phyloP scores from a whole-genome alignment of 805 yeast genomes.

The Candida silvicultrix region DNA sequence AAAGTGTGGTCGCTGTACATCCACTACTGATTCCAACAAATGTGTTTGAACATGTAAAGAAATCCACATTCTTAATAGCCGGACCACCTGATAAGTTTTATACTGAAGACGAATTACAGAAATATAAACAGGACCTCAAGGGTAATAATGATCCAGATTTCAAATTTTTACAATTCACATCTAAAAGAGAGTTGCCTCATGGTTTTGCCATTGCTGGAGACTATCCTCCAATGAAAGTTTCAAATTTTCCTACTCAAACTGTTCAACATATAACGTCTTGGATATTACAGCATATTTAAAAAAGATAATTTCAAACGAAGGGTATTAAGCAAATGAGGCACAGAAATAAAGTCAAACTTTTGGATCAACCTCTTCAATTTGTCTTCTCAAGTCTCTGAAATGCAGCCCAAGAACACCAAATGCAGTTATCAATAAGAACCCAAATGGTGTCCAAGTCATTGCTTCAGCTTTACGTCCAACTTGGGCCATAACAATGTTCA shows the following conservation, averaged over 20 bases:
- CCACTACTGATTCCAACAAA: slow-evolving; percentile 18
- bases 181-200: slow-evolving; percentile 27
- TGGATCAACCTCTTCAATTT: slow-evolving; percentile 18
- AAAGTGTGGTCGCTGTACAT: slow-evolving; percentile 15
- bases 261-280: slow-evolving; percentile 14
- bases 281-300: slow-evolving; percentile 14
- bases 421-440: slow-evolving; percentile 36
- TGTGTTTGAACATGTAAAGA: slow-evolving; percentile 4
- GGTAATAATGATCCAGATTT: slow-evolving; percentile 6
- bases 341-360: slow-evolving; percentile 8
- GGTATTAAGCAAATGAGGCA: neutral
- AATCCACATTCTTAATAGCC: slow-evolving; percentile 12
- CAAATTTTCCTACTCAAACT: slow-evolving; percentile 23
- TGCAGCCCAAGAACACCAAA: slow-evolving; percentile 30
- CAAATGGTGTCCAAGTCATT: slow-evolving; percentile 57
- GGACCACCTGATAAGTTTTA: slow-evolving; percentile 16
- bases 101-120: slow-evolving; percentile 6
- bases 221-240: slow-evolving; percentile 25
- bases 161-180: slow-evolving; percentile 14
- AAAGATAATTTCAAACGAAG: neutral
- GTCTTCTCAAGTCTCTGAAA: slow-evolving; percentile 26
- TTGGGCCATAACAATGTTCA: slow-evolving; percentile 37
- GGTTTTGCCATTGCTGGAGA: slow-evolving; percentile 37
- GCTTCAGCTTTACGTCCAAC: slow-evolving; percentile 48
- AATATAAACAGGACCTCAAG: slow-evolving; percentile 7